Evolutionary conservation across 331 rosid species (phyloP).

Genomic region (Malus hybrid): DNA sequence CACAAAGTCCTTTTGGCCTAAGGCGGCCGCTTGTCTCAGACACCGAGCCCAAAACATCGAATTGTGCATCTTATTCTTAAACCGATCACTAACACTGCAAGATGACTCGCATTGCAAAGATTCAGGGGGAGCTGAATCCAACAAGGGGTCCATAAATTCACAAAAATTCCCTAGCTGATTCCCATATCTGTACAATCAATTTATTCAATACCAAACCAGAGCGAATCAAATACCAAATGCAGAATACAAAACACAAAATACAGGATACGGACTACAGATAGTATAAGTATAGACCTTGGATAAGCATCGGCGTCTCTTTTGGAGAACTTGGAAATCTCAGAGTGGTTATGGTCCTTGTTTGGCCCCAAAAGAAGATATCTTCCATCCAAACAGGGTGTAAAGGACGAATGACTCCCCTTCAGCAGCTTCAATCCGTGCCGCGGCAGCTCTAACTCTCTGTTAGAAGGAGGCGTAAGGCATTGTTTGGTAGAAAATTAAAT

Average conservation of each 20-base stretch:
- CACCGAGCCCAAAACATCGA: conserved; percentile 31
- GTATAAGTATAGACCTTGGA: conserved; percentile 40
- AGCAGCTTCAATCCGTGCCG: conserved; percentile 81
- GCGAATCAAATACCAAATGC: no score
- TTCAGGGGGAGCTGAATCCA: conserved; percentile 45
- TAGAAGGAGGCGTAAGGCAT: neutral
- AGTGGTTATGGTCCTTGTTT: conserved; percentile 50
- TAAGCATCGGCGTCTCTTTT: conserved; percentile 69
- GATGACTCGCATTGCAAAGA: conserved; percentile 16
- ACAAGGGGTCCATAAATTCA: conserved; percentile 36
- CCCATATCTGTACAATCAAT: conserved; percentile 25
- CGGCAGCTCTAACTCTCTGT: conserved; percentile 62
- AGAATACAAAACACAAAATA: no score
- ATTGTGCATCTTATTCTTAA: conserved; percentile 31
- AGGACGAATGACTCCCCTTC: conserved; percentile 79
- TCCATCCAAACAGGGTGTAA: conserved; percentile 92
- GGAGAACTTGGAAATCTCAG: conserved; percentile 85
- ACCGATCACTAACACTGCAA: conserved; percentile 12
- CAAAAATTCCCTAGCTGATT: conserved; percentile 36
- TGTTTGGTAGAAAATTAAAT: neutral
- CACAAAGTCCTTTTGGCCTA: conserved; percentile 48
- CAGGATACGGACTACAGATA: neutral
- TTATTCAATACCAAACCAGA: neutral
- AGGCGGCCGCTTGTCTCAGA: conserved; percentile 22
- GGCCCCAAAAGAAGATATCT: conserved; percentile 78